A percentile compares a stretch with the other conserved stretches of the same genome.
phyloP scores from a whole-genome alignment of 176 grass and related monocot genomes.

The Sorghum bicolor region DNA sequence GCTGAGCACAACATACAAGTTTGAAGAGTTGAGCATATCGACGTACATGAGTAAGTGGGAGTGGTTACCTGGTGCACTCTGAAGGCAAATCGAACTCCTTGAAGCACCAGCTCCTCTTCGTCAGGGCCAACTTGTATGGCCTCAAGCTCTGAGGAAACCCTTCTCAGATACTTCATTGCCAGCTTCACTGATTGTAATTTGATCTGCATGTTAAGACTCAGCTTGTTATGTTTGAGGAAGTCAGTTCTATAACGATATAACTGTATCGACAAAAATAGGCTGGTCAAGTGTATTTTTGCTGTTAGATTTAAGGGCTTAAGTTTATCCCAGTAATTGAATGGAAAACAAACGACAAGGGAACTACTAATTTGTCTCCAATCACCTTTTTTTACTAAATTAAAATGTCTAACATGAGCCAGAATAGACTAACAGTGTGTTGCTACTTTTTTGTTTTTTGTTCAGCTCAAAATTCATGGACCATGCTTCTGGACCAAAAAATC shows the following conservation, averaged over 20 bases:
- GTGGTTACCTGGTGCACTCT: slow-evolving; percentile 87
- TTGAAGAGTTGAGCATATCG: not conserved
- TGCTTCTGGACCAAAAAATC: not conserved
- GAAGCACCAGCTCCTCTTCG: slow-evolving; percentile 94
- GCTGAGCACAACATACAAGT: not conserved
- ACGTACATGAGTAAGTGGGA: not conserved
- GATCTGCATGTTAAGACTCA: slow-evolving; percentile 44
- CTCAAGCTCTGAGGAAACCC: slow-evolving; percentile 85
- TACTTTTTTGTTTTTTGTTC: not conserved
- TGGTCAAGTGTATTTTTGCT: not conserved
- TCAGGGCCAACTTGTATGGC: slow-evolving; percentile 64
- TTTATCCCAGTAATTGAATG: not conserved
- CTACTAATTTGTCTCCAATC: not conserved
- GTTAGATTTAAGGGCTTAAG: not conserved
- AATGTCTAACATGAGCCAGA: not conserved
- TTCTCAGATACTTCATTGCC: slow-evolving; percentile 80
- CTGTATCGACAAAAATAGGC: not conserved
- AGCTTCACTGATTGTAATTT: slow-evolving; percentile 86
- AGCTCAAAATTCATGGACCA: not conserved
- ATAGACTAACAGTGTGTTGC: not conserved
- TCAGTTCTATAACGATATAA: not conserved
- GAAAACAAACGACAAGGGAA: not conserved
- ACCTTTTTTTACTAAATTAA: not conserved
- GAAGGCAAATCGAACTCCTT: slow-evolving; percentile 86
- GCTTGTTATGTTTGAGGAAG: not conserved